These are phyloP conservation scores for Exophiala sp. DNA, from an alignment of 2,329 filamentous ascomycete genomes.

Conservation along the genomic window DNA sequence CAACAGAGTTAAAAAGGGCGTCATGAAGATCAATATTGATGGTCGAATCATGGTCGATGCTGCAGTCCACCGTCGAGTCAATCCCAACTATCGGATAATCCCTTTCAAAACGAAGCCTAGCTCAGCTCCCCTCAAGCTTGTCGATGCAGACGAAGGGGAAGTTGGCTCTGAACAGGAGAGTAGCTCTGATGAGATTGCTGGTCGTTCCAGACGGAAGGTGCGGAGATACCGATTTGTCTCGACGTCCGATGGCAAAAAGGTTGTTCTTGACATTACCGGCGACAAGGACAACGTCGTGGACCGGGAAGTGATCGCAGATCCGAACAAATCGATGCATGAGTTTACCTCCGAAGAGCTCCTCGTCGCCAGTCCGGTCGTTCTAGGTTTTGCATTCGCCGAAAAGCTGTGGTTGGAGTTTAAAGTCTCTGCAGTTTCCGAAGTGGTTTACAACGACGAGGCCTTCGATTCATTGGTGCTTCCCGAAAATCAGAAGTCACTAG, in stretches of 20 bases:
- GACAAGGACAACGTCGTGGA: constrained; percentile 53
- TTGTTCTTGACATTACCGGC: constrained; percentile 53
- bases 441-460: constrained; percentile 78
- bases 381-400: constrained; percentile 83
- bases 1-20: constrained; percentile 71
- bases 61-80: constrained; percentile 74
- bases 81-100: constrained; percentile 79
- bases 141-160: constrained; percentile 32
- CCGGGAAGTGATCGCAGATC: constrained; percentile 56
- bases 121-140: neutral
- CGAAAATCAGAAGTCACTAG: constrained; percentile 60
- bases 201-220: no score
- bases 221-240: constrained; percentile 53
- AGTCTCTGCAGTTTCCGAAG: constrained; percentile 73
- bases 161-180: constrained; percentile 24
- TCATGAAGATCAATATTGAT: constrained; percentile 79
- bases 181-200: constrained; percentile 36
- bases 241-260: constrained; percentile 51
- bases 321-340: constrained; percentile 39
- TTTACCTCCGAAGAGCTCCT: constrained; percentile 82
- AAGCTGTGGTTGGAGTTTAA: constrained; percentile 89
- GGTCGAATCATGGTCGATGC: constrained; percentile 87
- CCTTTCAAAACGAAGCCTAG: constrained; percentile 64
- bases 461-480: constrained; percentile 78
- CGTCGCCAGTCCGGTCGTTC: constrained; percentile 69